A percentile compares a stretch with the other conserved stretches of the same genome.
phyloP scores from a whole-genome alignment of 257 asterid species.

The Jasminum sambac region DNA sequence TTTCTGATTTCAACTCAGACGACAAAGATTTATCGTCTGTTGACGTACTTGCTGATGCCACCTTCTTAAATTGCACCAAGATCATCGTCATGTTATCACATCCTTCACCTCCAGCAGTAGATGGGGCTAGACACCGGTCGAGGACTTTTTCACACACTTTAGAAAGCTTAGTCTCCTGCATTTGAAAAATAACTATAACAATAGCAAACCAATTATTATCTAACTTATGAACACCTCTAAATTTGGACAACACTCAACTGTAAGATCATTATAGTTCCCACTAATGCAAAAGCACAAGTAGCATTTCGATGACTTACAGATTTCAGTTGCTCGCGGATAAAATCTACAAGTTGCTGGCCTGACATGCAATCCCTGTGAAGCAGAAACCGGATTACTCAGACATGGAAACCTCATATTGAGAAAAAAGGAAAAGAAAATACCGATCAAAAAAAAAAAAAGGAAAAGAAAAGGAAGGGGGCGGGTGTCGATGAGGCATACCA shows the following conservation, averaged over 20 bases:
- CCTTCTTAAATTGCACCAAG: slow-evolving; percentile 55
- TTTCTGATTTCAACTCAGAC: slow-evolving; percentile 6
- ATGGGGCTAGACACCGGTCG: slow-evolving; percentile 61
- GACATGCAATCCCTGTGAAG: slow-evolving; percentile 54
- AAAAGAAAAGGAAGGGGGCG: too few relatives aligned
- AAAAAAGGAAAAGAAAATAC: neutral
- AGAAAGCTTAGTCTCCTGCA: slow-evolving; percentile 62
- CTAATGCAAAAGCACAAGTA: neutral
- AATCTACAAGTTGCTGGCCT: slow-evolving; percentile 54
- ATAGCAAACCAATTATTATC: neutral
- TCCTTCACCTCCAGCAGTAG: slow-evolving; percentile 67
- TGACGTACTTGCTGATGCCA: slow-evolving; percentile 16
- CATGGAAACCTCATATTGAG: neutral
- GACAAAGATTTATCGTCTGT: slow-evolving; percentile 23
- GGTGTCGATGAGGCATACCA: slow-evolving; percentile 26
- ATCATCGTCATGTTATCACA: slow-evolving; percentile 78
- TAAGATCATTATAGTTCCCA: neutral
- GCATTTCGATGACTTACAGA: slow-evolving; percentile 30
- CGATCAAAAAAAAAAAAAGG: too few relatives aligned
- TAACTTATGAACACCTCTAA: neutral
- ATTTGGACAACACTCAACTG: neutral
- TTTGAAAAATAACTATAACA: neutral
- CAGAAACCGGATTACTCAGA: neutral
- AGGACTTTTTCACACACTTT: slow-evolving; percentile 60
- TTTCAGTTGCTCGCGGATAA: slow-evolving; percentile 46